Percentiles rank a stretch among this genome's conserved stretches.
Evolutionary conservation across 495 filamentous ascomycete genomes (phyloP).

Genomic region (Achaetomiella virescens): DNA sequence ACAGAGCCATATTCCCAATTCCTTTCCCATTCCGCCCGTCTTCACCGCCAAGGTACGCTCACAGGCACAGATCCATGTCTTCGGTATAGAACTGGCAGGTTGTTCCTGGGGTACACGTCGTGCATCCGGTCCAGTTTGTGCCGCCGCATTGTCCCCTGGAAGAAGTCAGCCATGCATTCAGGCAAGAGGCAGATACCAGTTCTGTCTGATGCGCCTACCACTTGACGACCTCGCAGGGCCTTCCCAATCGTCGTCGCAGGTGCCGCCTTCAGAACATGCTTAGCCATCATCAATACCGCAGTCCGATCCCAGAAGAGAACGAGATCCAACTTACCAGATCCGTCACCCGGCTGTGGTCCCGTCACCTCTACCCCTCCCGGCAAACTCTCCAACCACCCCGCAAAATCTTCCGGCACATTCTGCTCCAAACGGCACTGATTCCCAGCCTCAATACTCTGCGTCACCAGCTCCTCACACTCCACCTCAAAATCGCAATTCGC

Average conservation of each 20-base stretch:
- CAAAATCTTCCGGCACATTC: slow-evolving; percentile 32
- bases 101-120: not conserved
- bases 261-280: not conserved
- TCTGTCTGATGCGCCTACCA: not conserved
- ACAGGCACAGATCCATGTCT: not conserved
- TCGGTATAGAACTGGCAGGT: slow-evolving; percentile 1
- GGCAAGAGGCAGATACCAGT: too few relatives aligned
- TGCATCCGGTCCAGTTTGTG: not conserved
- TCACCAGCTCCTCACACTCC: not conserved
- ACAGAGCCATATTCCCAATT: too few relatives aligned
- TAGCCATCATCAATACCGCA: not conserved
- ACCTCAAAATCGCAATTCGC: slow-evolving; percentile 21
- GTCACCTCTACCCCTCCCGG: slow-evolving; percentile 11
- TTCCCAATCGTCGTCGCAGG: not conserved
- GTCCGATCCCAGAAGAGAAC: too few relatives aligned
- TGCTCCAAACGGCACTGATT: slow-evolving; percentile 32
- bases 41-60: not conserved
- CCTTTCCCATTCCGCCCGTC: too few relatives aligned
- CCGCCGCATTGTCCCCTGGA: slow-evolving; percentile 6
- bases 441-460: slow-evolving; percentile 23
- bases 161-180: not conserved
- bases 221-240: slow-evolving; percentile 1
- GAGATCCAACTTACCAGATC: not conserved
- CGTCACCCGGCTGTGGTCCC: slow-evolving; percentile 18
- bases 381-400: slow-evolving; percentile 25